Evolutionary conservation across 148 eudicot genomes (phyloP).

Genomic region (Limonium bicolor): DNA sequence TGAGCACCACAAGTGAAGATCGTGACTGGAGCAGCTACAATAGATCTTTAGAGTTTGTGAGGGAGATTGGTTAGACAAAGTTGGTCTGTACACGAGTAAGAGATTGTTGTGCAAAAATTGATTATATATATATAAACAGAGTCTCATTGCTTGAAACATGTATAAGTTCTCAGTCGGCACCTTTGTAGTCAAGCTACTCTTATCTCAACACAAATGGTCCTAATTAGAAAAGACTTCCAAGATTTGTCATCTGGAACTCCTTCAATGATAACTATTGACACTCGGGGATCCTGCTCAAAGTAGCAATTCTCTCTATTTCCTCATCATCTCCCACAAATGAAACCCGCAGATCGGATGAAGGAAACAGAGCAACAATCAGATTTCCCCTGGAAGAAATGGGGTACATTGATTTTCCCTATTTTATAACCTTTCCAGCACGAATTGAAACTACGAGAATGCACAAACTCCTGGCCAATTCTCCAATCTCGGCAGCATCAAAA

Average conservation of each 20-base stretch:
- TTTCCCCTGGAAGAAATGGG: conserved; percentile 76
- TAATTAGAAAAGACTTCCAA: conserved; percentile 62
- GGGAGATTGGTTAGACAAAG: too few species aligned
- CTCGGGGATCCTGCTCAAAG: conserved; percentile 26
- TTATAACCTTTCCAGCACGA: conserved; percentile 75
- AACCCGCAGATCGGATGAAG: conserved; percentile 71
- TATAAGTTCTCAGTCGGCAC: too few species aligned
- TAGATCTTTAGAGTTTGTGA: too few species aligned
- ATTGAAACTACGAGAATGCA: conserved; percentile 82
- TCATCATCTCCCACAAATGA: conserved; percentile 78
- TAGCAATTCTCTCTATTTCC: conserved; percentile 44
- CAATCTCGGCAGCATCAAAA: conserved; percentile 88
- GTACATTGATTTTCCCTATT: conserved; percentile 53
- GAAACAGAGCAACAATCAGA: conserved; percentile 59
- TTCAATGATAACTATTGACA: conserved; percentile 36
- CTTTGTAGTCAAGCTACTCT: too few species aligned
- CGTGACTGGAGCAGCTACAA: too few species aligned
- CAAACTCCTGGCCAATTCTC: conserved; percentile 73
- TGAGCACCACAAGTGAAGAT: too few species aligned
- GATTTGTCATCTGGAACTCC: conserved; percentile 58
- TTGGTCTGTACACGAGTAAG: too few species aligned
- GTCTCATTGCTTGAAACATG: too few species aligned
- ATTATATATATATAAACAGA: too few species aligned
- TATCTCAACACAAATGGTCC: conserved; percentile 22
- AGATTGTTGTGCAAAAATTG: too few species aligned